These are phyloP conservation scores for Steccherinum ochraceum DNA, from an alignment of 768 basidiomycete genomes.

Conservation along the genomic window DNA sequence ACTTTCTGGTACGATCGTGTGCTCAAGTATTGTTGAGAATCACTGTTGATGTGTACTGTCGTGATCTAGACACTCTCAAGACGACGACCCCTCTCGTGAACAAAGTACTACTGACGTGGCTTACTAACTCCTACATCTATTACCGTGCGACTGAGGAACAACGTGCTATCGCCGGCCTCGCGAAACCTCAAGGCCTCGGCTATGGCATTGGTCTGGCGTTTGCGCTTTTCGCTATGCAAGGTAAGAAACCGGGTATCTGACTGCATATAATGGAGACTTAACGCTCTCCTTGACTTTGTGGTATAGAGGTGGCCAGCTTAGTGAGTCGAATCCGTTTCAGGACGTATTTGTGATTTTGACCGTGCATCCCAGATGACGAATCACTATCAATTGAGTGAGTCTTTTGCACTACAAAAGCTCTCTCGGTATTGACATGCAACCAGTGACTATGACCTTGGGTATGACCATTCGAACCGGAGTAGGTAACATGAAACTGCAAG, in stretches of 20 bases:
- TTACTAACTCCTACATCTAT: conserved; percentile 42
- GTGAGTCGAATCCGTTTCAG: conserved; percentile 14
- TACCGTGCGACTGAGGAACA: conserved; percentile 30
- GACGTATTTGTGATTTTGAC: neutral
- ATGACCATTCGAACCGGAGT: conserved; percentile 43
- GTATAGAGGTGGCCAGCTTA: conserved; percentile 28
- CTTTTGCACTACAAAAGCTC: neutral
- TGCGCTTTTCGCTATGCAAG: conserved; percentile 57
- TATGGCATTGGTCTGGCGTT: conserved; percentile 58
- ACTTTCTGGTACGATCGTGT: conserved; percentile 22
- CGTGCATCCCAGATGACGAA: conserved; percentile 31
- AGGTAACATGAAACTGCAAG: too few species aligned
- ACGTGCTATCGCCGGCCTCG: conserved; percentile 27
- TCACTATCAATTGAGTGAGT: conserved; percentile 36
- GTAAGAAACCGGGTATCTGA: conserved; percentile 25
- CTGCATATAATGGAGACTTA: too few species aligned
- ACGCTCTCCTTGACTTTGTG: conserved; percentile 2
- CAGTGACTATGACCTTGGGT: conserved; percentile 43
- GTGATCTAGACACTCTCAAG: conserved; percentile 40
- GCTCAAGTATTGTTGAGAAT: neutral
- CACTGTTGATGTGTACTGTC: neutral
- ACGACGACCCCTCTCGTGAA: conserved; percentile 52
- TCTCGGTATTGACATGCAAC: neutral
- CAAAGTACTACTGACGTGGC: conserved; percentile 55
- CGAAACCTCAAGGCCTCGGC: conserved; percentile 43